These are phyloP conservation scores for Juglanconis oblonga DNA, from an alignment of 2,329 filamentous ascomycete species.

Conservation along the genomic window DNA sequence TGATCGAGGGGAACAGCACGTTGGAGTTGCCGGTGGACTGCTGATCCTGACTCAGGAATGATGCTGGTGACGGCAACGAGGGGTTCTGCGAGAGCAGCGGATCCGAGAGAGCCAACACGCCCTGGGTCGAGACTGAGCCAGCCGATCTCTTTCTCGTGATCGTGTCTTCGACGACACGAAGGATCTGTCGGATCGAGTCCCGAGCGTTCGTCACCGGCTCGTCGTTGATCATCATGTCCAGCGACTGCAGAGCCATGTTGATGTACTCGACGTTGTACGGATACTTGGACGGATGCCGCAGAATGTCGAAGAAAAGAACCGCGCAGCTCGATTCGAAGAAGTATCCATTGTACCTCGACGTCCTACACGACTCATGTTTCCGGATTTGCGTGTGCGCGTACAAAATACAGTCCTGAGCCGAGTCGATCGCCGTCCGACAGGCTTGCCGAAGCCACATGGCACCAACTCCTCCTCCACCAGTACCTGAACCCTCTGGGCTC, in stretches of 20 bases:
- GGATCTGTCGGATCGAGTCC: constrained; percentile 21
- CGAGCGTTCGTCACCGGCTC: constrained; percentile 21
- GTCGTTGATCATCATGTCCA: constrained; percentile 24
- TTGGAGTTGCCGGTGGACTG: constrained; percentile 8
- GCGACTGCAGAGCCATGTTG: constrained; percentile 23
- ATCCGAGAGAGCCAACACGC: constrained; percentile 8
- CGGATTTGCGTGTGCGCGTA: constrained; percentile 18
- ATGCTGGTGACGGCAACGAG: constrained; percentile 1
- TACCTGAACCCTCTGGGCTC: neutral
- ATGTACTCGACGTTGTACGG: constrained; percentile 29
- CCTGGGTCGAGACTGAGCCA: neutral
- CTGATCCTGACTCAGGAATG: neutral
- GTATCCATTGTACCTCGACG: constrained; percentile 22
- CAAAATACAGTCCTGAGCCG: constrained; percentile 28
- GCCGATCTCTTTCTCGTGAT: constrained; percentile 20
- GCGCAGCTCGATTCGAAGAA: constrained; percentile 29
- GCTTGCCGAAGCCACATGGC: constrained; percentile 29
- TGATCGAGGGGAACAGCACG: constrained; percentile 23
- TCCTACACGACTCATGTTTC: constrained; percentile 15
- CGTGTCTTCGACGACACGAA: constrained; percentile 22
- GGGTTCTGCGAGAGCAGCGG: constrained; percentile 10
- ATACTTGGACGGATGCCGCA: constrained; percentile 27
- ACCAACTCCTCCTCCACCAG: constrained; percentile 1
- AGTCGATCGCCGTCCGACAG: constrained; percentile 27
- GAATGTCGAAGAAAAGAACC: constrained; percentile 28